Evolutionary conservation across 257 asterid genomes (phyloP), one percentile per base, ranked within the genome.

Genomic region (Buddleja alternifolia): DNA sequence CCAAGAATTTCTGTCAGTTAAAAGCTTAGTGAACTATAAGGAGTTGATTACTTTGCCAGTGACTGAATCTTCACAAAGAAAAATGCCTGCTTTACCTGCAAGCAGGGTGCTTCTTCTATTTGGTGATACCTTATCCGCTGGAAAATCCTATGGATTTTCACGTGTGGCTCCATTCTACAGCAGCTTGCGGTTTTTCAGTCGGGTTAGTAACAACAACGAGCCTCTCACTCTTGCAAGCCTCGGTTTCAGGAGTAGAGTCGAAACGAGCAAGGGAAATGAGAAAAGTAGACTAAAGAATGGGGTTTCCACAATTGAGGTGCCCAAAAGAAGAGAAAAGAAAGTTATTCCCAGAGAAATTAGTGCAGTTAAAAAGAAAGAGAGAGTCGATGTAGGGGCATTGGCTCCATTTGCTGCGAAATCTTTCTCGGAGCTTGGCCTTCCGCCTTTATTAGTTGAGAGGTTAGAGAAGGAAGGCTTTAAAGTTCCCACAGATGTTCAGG

Each of bases 401-500:
- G 97, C 81, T 66, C 96, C 96, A 16, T 93, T 90, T 73, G 86
- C 96, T 45, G 95, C 90, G 1, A 50, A 85, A 66, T 83, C 95
- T 9, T 94, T 94, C 80, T 81, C 92, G 4, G 99, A 91, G 82
- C 95, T 91, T 36, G 96, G 97, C 53, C 81, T 94, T 39, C 93
- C 96, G 8, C 92, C 84, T 7, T 80, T 74, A 17, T 71, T 94
- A 73, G 83, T 94, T 9, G 90, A 82, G 63, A 88, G 89, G 81
- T 74, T 94, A 51, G 96, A 86, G 80, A 78, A 74, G 60, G 97
- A 83, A 84, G 99, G 99, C 36, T 94, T 70, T 65, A 70, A 72
- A 6, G 84, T 73, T 63, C 99, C 99, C 3, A 94, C 99, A 4
- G 97, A 87, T 69, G 99, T 91, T 60, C 99, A 94, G 80, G 96